Evolutionary conservation across 2,329 filamentous ascomycete genomes (phyloP).

Genomic region (Diatrype stigma): DNA sequence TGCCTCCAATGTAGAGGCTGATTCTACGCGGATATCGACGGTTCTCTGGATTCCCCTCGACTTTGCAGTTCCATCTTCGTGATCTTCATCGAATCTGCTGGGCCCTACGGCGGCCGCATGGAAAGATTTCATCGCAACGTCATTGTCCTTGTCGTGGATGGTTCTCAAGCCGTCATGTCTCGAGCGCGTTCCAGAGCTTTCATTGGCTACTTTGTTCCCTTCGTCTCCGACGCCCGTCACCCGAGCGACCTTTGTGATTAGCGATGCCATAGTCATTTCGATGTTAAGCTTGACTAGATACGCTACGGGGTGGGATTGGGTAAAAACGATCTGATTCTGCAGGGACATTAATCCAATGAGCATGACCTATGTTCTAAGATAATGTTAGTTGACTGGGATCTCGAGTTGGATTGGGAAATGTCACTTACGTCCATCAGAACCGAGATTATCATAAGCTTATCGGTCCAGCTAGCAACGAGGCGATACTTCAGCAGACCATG

Average conservation of each 20-base stretch:
- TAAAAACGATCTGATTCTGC: conserved; percentile 9
- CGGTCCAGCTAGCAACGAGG: conserved; percentile 45
- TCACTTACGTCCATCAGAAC: conserved; percentile 43
- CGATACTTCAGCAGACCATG: conserved; percentile 46
- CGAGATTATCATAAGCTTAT: conserved; percentile 44
- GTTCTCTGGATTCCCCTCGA: conserved; percentile 6
- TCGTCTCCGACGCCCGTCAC: conserved; percentile 6
- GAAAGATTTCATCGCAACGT: conserved; percentile 7
- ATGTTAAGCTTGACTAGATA: conserved; percentile 19
- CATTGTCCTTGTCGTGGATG: conserved; percentile 5
- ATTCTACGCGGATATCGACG: conserved; percentile 9
- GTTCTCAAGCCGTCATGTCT: neutral
- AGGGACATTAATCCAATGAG: conserved; percentile 18
- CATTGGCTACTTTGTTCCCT: neutral
- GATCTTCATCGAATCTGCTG: conserved; percentile 2
- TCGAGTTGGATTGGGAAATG: neutral
- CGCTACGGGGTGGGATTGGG: conserved; percentile 13
- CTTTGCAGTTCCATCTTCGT: neutral
- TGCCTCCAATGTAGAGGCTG: conserved; percentile 6
- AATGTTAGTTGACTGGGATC: conserved; percentile 1
- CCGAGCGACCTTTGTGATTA: conserved; percentile 9
- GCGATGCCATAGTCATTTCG: conserved; percentile 16
- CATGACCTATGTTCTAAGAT: conserved; percentile 13
- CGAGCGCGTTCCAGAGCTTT: conserved; percentile 2
- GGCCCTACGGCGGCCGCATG: conserved; percentile 5